phyloP scores from a whole-genome alignment of 192 early-diverging fungal genomes.

The Radiomyces spectabilis region DNA sequence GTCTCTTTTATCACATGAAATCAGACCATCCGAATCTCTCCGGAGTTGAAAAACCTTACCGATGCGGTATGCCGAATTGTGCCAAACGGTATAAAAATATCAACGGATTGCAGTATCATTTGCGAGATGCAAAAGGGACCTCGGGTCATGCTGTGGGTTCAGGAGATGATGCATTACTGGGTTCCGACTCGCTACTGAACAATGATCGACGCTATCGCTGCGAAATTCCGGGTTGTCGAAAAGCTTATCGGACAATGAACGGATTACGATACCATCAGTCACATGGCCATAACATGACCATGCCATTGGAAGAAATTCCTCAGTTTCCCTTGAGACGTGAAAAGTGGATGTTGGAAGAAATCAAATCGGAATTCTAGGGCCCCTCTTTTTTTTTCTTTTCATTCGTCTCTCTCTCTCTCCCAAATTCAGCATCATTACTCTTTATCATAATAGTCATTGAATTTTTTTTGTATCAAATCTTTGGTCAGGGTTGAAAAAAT shows the following conservation, averaged over 20 bases:
- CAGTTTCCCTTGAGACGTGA: too few relatives aligned
- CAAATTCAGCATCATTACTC: too few relatives aligned
- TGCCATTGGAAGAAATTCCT: neutral
- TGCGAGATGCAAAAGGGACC: conserved; percentile 47
- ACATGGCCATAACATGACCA: conserved; percentile 16
- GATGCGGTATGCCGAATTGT: conserved; percentile 60
- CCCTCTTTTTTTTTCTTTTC: too few relatives aligned
- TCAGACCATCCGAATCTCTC: conserved; percentile 14
- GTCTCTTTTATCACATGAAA: conserved; percentile 38
- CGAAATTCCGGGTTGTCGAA: conserved; percentile 20
- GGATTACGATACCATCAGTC: conserved; percentile 30
- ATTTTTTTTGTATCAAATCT: too few relatives aligned
- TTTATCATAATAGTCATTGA: too few relatives aligned
- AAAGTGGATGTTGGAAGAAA: too few relatives aligned
- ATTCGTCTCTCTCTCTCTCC: too few relatives aligned
- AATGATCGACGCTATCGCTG: conserved; percentile 25
- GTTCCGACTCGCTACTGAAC: too few relatives aligned
- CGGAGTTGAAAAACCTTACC: conserved; percentile 46
- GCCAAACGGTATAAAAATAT: conserved; percentile 74
- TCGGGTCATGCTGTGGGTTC: conserved; percentile 16
- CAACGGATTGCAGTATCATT: conserved; percentile 77
- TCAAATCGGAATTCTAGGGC: too few relatives aligned
- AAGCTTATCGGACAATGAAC: conserved; percentile 24
- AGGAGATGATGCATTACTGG: conserved; percentile 1
- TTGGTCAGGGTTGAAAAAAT: too few relatives aligned